These are phyloP conservation scores for Mercurialis annua DNA, from an alignment of 345 rosid species.

Conservation along the genomic window DNA sequence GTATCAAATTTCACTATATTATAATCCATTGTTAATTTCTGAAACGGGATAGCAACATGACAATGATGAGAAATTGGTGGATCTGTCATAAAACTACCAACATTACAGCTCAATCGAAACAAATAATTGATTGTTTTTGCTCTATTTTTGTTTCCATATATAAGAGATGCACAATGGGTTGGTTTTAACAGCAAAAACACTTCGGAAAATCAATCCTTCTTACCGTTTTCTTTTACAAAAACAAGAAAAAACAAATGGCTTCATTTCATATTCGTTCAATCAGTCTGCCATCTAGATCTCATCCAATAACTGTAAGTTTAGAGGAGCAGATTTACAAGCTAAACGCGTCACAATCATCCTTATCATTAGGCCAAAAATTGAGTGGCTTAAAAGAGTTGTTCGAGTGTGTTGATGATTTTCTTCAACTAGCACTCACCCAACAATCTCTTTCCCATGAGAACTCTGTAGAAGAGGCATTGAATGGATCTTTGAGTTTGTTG, in stretches of 20 bases:
- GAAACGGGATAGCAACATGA: no score
- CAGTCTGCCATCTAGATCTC: slow-evolving; percentile 35
- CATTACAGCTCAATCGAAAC: neutral
- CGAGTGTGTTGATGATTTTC: neutral
- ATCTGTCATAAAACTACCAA: neutral
- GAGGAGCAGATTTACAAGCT: slow-evolving; percentile 30
- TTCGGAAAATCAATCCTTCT: neutral
- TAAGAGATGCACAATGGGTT: neutral
- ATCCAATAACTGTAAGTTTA: slow-evolving; percentile 34
- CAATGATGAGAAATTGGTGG: neutral
- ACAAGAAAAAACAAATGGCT: slow-evolving; percentile 6
- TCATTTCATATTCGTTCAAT: slow-evolving; percentile 23
- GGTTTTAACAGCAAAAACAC: neutral
- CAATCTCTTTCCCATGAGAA: neutral
- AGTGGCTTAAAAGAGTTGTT: neutral
- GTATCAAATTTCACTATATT: neutral
- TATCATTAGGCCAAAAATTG: neutral
- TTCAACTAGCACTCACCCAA: neutral
- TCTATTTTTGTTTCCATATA: neutral
- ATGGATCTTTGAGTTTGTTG: slow-evolving; percentile 10
- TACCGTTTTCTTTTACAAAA: neutral
- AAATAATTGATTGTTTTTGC: neutral
- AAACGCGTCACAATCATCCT: slow-evolving; percentile 18
- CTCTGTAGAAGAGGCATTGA: neutral
- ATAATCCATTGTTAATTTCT: neutral